Evolutionary conservation across 495 filamentous ascomycete genomes (phyloP).

Genomic region (Penicillium lagena): DNA sequence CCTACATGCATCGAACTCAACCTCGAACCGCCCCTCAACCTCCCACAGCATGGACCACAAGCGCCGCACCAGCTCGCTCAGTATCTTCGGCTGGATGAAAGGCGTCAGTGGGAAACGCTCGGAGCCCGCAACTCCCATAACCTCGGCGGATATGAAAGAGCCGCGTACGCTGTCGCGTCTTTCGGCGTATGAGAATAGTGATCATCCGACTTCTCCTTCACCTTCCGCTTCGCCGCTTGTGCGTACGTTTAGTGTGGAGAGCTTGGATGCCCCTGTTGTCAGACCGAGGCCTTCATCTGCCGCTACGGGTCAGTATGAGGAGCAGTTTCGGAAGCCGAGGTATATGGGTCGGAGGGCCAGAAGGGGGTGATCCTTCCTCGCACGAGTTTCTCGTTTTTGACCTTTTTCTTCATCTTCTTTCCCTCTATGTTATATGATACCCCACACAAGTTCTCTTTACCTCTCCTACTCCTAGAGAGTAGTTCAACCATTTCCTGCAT

Average conservation of each 20-base stretch:
- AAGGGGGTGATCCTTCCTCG: constrained; percentile 9
- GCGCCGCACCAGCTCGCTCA: constrained; percentile 29
- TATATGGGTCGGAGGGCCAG: constrained; percentile 34
- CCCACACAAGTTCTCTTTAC: neutral
- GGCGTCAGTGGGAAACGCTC: constrained; percentile 24
- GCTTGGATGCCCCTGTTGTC: constrained; percentile 5
- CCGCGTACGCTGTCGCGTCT: constrained; percentile 7
- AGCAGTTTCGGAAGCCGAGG: constrained; percentile 22
- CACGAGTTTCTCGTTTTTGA: neutral
- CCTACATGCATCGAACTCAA: constrained; percentile 10
- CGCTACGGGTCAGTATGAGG: constrained; percentile 15
- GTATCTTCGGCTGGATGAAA: constrained; percentile 42
- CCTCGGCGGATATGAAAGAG: constrained; percentile 11
- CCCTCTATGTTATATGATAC: neutral
- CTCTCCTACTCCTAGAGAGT: too few species aligned
- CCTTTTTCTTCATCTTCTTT: neutral
- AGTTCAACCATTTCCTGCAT: too few species aligned
- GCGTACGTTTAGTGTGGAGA: constrained; percentile 8
- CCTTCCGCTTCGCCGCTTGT: too few species aligned
- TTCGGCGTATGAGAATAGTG: constrained; percentile 1
- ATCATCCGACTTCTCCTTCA: too few species aligned
- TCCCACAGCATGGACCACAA: constrained; percentile 31
- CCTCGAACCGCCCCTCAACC: constrained; percentile 19
- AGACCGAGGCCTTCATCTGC: constrained; percentile 4
- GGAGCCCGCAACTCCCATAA: constrained; percentile 4